Evolutionary conservation across 306 rosid genomes (phyloP), one percentile per base, ranked within the genome.

Genomic region (Crataegus laevigata): DNA sequence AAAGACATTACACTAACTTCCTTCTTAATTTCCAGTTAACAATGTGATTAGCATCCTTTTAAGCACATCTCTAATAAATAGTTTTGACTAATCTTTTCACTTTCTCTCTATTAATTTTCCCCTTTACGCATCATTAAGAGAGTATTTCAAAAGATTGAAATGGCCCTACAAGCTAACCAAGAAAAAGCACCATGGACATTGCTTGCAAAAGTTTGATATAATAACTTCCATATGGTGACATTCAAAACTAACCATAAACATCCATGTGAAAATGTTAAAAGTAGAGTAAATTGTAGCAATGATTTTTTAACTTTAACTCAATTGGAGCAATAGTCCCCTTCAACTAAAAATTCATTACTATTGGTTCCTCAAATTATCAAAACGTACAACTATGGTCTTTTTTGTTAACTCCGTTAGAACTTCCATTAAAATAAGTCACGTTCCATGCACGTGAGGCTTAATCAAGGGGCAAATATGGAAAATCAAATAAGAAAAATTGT

Each of bases 141-240:
- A 28, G 19, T 12, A 19, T n/a, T 32, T 30, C 19, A 2, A 64
- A 21, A 45, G 57, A 54, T 54, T 55, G 61, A 3, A 30, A 70
- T 28, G 84, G 77, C 12, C 77, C 73, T 22, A 59, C 26, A 51
- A 57, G 24, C 47, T 28, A 75, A 26, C n/a, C 57, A 60, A 45
- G 52, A 45, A 45, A 45, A 45, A 45, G 7, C 42, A 15, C 52
- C 52, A 47, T 14, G 52, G 54, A 47, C 6, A 15, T 47, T 47
- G 8, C 54, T 45, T 45, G 6, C 38, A 15, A 47, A 47, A 5
- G 54, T 6, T 47, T 47, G 54, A 15, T 2, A 15, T 2, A 47
- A 4, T 18, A 15, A 1, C 8, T 4, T 47, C 21, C 54, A 15
- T 47, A 18, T 45, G 19, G 5, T 45, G 18, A 45, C 14, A 45